A percentile compares a stretch with the other conserved stretches of the same genome.
Conservation (phyloP, 768 basidiomycete species). For the Mrakia gelida region DNA sequence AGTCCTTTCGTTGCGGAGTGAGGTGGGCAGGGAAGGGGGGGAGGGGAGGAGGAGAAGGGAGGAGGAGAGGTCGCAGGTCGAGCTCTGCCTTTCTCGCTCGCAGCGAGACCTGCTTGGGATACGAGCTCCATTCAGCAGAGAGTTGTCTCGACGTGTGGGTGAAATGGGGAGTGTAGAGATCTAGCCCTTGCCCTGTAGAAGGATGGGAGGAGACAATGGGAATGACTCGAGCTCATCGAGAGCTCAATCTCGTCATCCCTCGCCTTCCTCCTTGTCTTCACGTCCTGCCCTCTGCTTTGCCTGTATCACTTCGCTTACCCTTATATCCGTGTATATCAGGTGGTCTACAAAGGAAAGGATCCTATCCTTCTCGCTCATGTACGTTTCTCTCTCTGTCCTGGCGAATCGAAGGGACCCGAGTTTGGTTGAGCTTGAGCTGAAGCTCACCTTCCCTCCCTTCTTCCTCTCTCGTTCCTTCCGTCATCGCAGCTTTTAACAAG, state of each 20-base stretch:
- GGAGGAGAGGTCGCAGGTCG: too few relatives aligned
- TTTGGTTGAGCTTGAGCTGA: not conserved
- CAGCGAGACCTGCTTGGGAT: too few relatives aligned
- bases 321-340: not conserved
- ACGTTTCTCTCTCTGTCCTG: not conserved
- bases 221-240: too few relatives aligned
- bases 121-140: too few relatives aligned
- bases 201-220: too few relatives aligned
- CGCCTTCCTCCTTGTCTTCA: not conserved
- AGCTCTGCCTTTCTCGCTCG: too few relatives aligned
- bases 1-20: not conserved
- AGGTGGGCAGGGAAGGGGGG: too few relatives aligned
- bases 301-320: not conserved
- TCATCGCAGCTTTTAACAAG: conserved; percentile 26
- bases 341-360: conserved; percentile 29
- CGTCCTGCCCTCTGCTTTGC: not conserved
- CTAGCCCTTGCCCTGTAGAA: too few relatives aligned
- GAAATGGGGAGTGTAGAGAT: too few relatives aligned
- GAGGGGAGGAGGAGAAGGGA: too few relatives aligned
- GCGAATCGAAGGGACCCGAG: not conserved
- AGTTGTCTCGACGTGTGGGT: too few relatives aligned
- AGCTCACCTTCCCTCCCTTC: not conserved
- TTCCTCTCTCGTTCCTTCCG: not conserved
- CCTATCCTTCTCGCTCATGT: conserved; percentile 26
- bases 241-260: not conserved